Conservation (phyloP, 495 filamentous ascomycete species). For the Penicillium cinerascens region DNA sequence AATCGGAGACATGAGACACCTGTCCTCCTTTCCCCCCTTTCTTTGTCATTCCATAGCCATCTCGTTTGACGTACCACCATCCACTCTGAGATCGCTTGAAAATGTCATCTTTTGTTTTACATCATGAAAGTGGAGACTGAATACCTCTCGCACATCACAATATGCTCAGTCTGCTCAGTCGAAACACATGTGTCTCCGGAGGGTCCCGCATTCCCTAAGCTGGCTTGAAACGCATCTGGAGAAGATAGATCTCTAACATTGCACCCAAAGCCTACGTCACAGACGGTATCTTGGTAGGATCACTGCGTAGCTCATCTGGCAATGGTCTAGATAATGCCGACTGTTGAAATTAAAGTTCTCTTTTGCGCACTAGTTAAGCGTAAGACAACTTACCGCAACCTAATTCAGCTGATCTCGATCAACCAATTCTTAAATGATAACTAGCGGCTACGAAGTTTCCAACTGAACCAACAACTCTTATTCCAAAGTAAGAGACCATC, state of each 20-base stretch:
- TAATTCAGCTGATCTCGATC: neutral
- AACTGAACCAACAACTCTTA: neutral
- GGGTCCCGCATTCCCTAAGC: neutral
- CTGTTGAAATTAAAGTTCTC: neutral
- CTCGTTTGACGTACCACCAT: neutral
- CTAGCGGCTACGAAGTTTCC: neutral
- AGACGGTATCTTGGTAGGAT: neutral
- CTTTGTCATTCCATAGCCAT: neutral
- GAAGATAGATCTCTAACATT: neutral
- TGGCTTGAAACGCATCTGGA: neutral
- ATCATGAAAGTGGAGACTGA: neutral
- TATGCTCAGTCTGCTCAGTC: neutral
- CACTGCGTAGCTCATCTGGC: neutral
- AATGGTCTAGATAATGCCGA: neutral
- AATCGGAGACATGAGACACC: neutral
- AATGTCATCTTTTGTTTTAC: neutral
- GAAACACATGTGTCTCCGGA: neutral
- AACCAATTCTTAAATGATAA: neutral
- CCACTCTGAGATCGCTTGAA: neutral
- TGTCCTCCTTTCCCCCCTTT: neutral
- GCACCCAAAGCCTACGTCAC: neutral
- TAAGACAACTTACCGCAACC: neutral
- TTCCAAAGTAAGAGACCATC: neutral
- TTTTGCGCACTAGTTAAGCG: neutral
- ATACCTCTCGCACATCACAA: neutral